Conservation (phyloP, 345 rosid species). For the Pseudoturritis turrita region DNA sequence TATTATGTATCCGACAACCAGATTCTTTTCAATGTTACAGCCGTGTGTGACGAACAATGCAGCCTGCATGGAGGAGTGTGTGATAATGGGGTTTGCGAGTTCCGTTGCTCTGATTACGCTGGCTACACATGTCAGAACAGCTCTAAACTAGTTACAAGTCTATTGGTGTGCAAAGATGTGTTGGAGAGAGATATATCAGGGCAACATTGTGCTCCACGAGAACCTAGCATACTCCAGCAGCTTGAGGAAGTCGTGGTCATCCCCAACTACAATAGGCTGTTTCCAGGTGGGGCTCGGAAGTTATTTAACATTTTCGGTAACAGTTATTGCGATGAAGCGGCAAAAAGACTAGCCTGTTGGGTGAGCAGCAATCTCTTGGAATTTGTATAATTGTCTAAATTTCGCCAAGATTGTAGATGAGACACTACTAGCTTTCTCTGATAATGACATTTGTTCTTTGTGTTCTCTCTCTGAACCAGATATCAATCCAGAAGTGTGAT, state of each 20-base stretch:
- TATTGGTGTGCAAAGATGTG: conserved; percentile 82
- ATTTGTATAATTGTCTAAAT: neutral
- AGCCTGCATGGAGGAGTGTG: conserved; percentile 99
- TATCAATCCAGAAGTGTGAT: conserved; percentile 96
- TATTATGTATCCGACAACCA: neutral
- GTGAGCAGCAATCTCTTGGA: conserved; percentile 33
- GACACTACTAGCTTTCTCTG: neutral
- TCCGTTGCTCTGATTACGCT: conserved; percentile 98
- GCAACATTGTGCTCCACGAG: conserved; percentile 95
- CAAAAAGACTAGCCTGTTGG: conserved; percentile 96
- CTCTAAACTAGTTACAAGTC: conserved; percentile 73
- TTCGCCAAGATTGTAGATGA: neutral
- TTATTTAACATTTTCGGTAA: conserved; percentile 70
- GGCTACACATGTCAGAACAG: conserved; percentile 98
- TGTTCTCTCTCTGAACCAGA: conserved; percentile 42
- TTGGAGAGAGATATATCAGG: conserved; percentile 69
- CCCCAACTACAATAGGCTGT: conserved; percentile 89
- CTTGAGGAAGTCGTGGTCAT: conserved; percentile 96
- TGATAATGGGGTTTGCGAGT: conserved; percentile 97
- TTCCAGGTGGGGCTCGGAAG: conserved; percentile 85
- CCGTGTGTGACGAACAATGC: conserved; percentile 96
- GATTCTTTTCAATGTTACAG: conserved; percentile 38
- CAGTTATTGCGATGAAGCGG: conserved; percentile 83
- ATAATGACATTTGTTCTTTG: neutral
- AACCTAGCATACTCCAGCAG: conserved; percentile 85